Conservation (phyloP, 2,329 filamentous ascomycete genomes). For the Scedosporium dehoogii region DNA sequence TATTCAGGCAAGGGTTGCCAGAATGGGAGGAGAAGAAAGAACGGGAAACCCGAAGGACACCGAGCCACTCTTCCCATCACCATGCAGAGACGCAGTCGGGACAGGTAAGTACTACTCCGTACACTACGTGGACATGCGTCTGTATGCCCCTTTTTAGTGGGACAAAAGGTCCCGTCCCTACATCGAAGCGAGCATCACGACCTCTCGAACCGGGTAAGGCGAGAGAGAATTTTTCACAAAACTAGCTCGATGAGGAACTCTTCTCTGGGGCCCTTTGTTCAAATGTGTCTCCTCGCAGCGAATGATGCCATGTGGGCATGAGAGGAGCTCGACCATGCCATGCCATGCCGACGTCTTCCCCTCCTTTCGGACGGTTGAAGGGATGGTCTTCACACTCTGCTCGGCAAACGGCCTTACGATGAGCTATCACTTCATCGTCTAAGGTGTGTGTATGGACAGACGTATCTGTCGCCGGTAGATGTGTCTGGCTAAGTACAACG, state of each 20-base stretch:
- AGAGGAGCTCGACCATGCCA: no score
- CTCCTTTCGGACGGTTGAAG: no score
- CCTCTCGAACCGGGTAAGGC: neutral
- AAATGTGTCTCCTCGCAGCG: no score
- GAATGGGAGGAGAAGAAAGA: neutral
- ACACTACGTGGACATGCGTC: neutral
- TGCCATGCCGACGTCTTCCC: no score
- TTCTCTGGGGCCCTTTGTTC: no score
- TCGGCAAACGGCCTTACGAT: no score
- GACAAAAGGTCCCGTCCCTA: neutral
- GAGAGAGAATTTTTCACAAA: neutral
- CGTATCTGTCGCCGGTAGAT: no score
- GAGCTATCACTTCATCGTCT: no score
- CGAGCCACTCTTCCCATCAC: neutral
- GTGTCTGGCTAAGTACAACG: no score
- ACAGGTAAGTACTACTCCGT: neutral
- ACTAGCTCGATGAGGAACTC: neutral
- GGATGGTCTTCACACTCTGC: no score
- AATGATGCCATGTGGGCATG: no score
- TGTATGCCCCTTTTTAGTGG: neutral
- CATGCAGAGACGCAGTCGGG: neutral
- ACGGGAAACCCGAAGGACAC: neutral
- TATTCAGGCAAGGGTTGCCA: neutral
- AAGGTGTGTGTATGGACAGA: no score
- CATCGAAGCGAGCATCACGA: neutral